Evolutionary conservation across 1,284 basidiomycete genomes (phyloP).

Genomic region (Pascua sp.): DNA sequence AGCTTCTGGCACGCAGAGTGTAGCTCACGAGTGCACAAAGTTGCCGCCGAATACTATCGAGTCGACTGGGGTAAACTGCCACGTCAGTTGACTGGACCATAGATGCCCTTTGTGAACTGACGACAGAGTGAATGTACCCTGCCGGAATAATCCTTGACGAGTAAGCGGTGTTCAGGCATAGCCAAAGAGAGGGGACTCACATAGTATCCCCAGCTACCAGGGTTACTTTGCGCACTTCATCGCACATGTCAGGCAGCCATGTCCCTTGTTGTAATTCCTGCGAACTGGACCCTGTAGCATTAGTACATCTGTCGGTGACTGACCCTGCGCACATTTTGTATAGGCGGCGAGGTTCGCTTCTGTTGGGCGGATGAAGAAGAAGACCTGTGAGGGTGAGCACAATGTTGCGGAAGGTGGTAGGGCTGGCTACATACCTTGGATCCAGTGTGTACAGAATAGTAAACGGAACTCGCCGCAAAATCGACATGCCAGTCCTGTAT

Average conservation of each 20-base stretch:
- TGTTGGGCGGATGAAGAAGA: conserved; percentile 93
- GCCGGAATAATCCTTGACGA: conserved; percentile 71
- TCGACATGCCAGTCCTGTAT: conserved; percentile 90
- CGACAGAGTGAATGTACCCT: conserved; percentile 96
- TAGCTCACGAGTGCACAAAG: conserved; percentile 73
- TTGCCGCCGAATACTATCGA: conserved; percentile 96
- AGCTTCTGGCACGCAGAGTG: not conserved
- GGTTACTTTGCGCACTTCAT: conserved; percentile 81
- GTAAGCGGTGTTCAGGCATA: not conserved
- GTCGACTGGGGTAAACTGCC: conserved; percentile 80
- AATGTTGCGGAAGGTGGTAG: not conserved
- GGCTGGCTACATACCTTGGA: conserved; percentile 59
- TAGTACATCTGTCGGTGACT: not conserved
- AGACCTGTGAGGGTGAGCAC: conserved; percentile 57
- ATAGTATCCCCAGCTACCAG: conserved; percentile 84
- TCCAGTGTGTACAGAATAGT: conserved; percentile 82
- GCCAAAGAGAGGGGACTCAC: conserved; percentile 45
- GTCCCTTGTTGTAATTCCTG: conserved; percentile 73
- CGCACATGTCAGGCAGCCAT: conserved; percentile 79
- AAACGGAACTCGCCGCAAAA: conserved; percentile 91
- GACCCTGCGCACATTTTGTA: conserved; percentile 41
- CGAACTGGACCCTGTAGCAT: conserved; percentile 62
- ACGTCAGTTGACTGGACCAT: conserved; percentile 3
- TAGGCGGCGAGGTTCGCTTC: conserved; percentile 76
- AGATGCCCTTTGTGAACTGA: conserved; percentile 48